Evolutionary conservation across 768 basidiomycete genomes (phyloP).

Genomic region (Floccularia luteovirens): DNA sequence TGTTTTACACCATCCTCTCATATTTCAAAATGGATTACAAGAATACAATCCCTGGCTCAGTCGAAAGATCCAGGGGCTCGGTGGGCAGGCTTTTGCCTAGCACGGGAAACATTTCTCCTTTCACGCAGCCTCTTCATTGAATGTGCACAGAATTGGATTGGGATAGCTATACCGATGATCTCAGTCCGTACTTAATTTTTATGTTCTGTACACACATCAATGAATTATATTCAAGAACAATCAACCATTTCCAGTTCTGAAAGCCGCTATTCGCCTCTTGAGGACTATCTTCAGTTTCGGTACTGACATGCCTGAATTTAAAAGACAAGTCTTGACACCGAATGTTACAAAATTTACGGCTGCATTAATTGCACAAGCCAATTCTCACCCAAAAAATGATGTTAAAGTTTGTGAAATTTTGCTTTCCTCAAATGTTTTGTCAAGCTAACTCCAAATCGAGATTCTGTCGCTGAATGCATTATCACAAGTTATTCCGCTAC

Average conservation of each 20-base stretch:
- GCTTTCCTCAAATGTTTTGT: not conserved
- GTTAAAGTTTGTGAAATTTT: slow-evolving; percentile 53
- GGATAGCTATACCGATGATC: slow-evolving; percentile 53
- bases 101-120: slow-evolving; percentile 52
- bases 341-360: slow-evolving; percentile 65
- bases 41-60: slow-evolving; percentile 67
- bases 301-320: slow-evolving; percentile 65
- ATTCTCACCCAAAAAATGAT: slow-evolving; percentile 41
- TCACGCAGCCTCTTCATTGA: slow-evolving; percentile 61
- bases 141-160: slow-evolving; percentile 67
- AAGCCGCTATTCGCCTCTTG: slow-evolving; percentile 60
- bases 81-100: slow-evolving; percentile 77
- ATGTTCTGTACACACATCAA: slow-evolving; percentile 1
- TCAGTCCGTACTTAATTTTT: slow-evolving; percentile 45
- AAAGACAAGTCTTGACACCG: slow-evolving; percentile 69
- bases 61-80: slow-evolving; percentile 71
- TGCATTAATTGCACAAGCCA: slow-evolving; percentile 47
- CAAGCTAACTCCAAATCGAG: slow-evolving; percentile 20
- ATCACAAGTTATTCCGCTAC: slow-evolving; percentile 47
- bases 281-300: slow-evolving; percentile 54
- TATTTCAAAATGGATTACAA: slow-evolving; percentile 67
- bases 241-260: slow-evolving; percentile 52
- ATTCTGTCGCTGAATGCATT: slow-evolving; percentile 41
- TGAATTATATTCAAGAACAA: slow-evolving; percentile 44
- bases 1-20: slow-evolving; percentile 57